Evolutionary conservation across 2,329 filamentous ascomycete genomes (phyloP).

Genomic region (Scleromitrula shiraiana): DNA sequence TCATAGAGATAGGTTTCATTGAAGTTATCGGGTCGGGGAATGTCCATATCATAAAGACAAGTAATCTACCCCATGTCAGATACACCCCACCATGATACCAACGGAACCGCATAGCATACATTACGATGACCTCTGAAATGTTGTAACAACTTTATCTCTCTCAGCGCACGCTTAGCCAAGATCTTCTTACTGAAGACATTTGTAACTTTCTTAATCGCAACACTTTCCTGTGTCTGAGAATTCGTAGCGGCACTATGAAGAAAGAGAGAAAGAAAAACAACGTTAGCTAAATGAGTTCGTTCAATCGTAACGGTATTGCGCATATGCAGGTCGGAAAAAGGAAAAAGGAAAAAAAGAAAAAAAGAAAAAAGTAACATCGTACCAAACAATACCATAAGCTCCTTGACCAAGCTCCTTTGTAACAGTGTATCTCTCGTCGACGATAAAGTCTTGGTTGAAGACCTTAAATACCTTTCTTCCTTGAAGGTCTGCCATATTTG

Average conservation of each 20-base stretch:
- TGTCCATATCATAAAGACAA: conserved; percentile 99
- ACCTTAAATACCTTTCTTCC: conserved; percentile 96
- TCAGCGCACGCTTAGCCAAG: conserved; percentile 90
- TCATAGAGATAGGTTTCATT: conserved; percentile 99
- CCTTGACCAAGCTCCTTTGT: conserved; percentile 98
- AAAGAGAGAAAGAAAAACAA: conserved; percentile 1
- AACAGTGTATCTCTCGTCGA: conserved; percentile 96
- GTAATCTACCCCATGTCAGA: conserved; percentile 66
- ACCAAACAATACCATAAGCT: conserved; percentile 98
- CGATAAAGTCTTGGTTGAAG: conserved; percentile 98
- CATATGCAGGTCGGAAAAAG: conserved; percentile 1
- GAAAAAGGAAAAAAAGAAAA: too few relatives aligned
- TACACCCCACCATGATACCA: conserved; percentile 6
- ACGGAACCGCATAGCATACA: conserved; percentile 42
- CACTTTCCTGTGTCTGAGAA: conserved; percentile 80
- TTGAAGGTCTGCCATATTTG: conserved; percentile 29
- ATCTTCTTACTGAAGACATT: conserved; percentile 99
- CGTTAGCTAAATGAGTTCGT: conserved; percentile 25
- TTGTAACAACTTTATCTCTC: conserved; percentile 97
- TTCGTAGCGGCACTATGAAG: conserved; percentile 75
- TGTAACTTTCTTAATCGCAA: conserved; percentile 99
- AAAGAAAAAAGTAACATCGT: too few relatives aligned
- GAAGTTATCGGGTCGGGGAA: conserved; percentile 93
- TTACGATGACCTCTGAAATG: conserved; percentile 91
- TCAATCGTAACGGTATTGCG: conserved; percentile 15